Percentiles rank a stretch among this genome's conserved stretches.
Evolutionary conservation across 768 basidiomycete genomes (phyloP).

Genomic region (Calocera viscosa): DNA sequence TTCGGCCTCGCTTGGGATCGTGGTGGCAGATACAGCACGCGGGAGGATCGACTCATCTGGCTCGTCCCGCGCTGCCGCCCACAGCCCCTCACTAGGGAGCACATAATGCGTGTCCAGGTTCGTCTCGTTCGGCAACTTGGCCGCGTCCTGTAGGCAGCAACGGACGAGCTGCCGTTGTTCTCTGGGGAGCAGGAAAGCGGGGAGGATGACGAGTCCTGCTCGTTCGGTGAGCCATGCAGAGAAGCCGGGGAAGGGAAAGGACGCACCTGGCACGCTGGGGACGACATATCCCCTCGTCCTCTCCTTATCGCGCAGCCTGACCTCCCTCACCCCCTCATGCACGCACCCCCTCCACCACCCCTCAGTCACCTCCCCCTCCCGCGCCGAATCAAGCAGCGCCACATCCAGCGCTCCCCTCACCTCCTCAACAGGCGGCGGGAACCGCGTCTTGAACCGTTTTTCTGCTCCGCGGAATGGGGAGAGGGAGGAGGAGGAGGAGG

Average conservation of each 20-base stretch:
- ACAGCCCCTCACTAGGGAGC: slow-evolving; percentile 63
- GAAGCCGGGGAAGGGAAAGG: slow-evolving; percentile 13
- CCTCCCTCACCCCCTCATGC: slow-evolving; percentile 28
- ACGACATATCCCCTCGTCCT: not conserved
- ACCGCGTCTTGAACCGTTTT: slow-evolving; percentile 66
- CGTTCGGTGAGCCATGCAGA: not conserved
- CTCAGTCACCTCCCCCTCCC: slow-evolving; percentile 33
- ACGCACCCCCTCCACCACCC: slow-evolving; percentile 40
- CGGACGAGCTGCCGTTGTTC: slow-evolving; percentile 57
- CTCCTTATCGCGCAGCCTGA: slow-evolving; percentile 20
- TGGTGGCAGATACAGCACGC: not conserved
- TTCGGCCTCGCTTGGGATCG: not conserved
- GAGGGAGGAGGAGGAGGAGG: not conserved
- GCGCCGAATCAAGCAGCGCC: slow-evolving; percentile 33
- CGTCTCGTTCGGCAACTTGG: slow-evolving; percentile 69
- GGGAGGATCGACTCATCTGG: slow-evolving; percentile 18
- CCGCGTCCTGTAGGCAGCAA: slow-evolving; percentile 66
- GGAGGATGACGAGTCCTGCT: slow-evolving; percentile 74
- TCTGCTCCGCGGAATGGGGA: slow-evolving; percentile 53
- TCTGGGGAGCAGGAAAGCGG: slow-evolving; percentile 48
- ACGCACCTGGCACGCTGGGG: slow-evolving; percentile 4
- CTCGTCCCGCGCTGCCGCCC: slow-evolving; percentile 40
- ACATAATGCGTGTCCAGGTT: slow-evolving; percentile 80
- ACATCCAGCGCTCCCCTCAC: slow-evolving; percentile 46
- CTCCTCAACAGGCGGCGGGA: slow-evolving; percentile 56